A percentile compares a stretch with the other conserved stretches of the same genome.
Evolutionary conservation across 2,329 filamentous ascomycete genomes (phyloP).

Genomic region (Cytospora chrysosperma): DNA sequence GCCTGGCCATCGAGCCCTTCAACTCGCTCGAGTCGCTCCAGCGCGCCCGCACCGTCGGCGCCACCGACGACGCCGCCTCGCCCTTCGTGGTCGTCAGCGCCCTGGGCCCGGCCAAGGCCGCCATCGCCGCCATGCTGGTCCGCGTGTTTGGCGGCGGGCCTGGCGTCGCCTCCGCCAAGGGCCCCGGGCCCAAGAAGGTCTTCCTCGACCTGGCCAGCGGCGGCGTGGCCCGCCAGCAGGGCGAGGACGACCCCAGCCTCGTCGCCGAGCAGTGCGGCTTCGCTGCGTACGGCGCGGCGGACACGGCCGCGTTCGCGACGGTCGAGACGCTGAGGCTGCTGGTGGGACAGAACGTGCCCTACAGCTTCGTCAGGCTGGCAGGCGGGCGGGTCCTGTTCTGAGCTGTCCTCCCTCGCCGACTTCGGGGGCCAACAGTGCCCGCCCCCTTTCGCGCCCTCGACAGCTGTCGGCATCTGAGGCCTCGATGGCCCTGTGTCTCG

Average conservation of each 20-base stretch:
- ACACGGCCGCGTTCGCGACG: slow-evolving; percentile 80
- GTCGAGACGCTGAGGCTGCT: slow-evolving; percentile 77
- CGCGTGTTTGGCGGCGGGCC: slow-evolving; percentile 68
- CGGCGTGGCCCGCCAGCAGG: slow-evolving; percentile 59
- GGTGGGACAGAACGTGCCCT: slow-evolving; percentile 83
- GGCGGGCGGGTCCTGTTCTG: slow-evolving; percentile 51
- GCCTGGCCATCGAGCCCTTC: slow-evolving; percentile 74
- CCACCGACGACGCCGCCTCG: slow-evolving; percentile 46
- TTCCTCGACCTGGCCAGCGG: slow-evolving; percentile 77
- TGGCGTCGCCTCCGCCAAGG: too few species aligned
- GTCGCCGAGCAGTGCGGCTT: slow-evolving; percentile 75
- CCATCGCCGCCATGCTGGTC: slow-evolving; percentile 74
- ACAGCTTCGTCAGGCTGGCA: slow-evolving; percentile 80
- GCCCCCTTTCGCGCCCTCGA: too few species aligned
- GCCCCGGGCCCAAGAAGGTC: slow-evolving; percentile 54
- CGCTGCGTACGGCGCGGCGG: slow-evolving; percentile 74
- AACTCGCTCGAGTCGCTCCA: slow-evolving; percentile 68
- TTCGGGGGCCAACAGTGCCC: too few species aligned
- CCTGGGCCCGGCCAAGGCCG: slow-evolving; percentile 73
- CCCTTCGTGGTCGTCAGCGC: slow-evolving; percentile 83
- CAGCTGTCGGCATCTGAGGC: not conserved
- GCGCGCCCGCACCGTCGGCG: slow-evolving; percentile 47
- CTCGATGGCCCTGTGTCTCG: not conserved
- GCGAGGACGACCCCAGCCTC: slow-evolving; percentile 63
- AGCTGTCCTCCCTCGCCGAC: slow-evolving; percentile 17